These are phyloP conservation scores for Eimeria sp. DNA, from an alignment of 169 alveolate species.

Conservation along the genomic window DNA sequence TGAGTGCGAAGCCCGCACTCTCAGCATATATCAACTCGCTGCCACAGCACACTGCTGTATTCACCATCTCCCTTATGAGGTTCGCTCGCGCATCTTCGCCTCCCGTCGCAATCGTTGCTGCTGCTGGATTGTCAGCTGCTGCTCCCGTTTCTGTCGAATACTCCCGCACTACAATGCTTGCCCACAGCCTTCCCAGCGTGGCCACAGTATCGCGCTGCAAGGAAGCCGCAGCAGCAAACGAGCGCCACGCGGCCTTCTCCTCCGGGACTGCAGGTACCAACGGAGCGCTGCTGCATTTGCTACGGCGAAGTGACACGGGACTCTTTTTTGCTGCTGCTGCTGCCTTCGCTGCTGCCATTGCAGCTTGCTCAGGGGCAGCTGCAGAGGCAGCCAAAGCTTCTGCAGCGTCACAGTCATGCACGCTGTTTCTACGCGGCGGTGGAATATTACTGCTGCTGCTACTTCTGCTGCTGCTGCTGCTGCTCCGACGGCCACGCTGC, in stretches of 20 bases:
- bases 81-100: background rate
- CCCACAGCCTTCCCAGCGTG: slow-evolving; percentile 28
- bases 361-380: slow-evolving; percentile 17
- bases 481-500: slow-evolving; percentile 41
- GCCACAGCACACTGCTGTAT: slow-evolving; percentile 38
- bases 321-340: slow-evolving; percentile 4
- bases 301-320: slow-evolving; percentile 27
- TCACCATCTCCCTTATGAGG: slow-evolving; percentile 55
- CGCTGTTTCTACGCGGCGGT: background rate
- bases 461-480: slow-evolving; percentile 53
- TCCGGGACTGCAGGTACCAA: background rate
- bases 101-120: background rate
- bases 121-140: background rate
- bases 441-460: slow-evolving; percentile 29
- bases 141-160: background rate
- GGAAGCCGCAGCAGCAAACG: slow-evolving; percentile 29
- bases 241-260: slow-evolving; percentile 19
- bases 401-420: slow-evolving; percentile 1
- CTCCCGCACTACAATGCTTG: background rate
- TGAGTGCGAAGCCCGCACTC: background rate
- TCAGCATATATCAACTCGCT: slow-evolving; percentile 8
- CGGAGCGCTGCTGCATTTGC: slow-evolving; percentile 46
- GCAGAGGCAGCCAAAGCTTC: background rate
- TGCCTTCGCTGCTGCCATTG: slow-evolving; percentile 24
- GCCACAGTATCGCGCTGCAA: slow-evolving; percentile 59